phyloP scores from a whole-genome alignment of 306 rosid species.

The Spatholobus suberectus region DNA sequence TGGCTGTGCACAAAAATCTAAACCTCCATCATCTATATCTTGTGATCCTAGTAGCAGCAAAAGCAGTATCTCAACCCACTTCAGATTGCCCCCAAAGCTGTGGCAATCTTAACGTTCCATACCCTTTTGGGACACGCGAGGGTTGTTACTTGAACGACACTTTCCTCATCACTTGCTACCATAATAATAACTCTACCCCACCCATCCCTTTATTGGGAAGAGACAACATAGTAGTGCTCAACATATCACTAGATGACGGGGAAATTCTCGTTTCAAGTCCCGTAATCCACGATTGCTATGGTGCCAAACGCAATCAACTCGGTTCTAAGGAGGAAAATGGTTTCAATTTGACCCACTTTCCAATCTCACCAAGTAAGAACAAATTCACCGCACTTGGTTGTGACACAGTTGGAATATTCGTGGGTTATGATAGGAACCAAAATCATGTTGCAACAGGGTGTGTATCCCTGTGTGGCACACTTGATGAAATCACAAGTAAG shows the following conservation, averaged over 20 bases:
- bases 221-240: not conserved
- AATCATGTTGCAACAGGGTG: not conserved
- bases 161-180: slow-evolving; percentile 19
- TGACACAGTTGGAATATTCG: not conserved
- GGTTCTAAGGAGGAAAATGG: not conserved
- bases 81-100: not conserved
- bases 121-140: slow-evolving; percentile 16
- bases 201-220: not conserved
- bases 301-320: not conserved
- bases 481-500: not conserved
- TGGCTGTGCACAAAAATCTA: not conserved
- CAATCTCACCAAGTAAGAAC: slow-evolving; percentile 22
- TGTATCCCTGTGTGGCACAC: not conserved
- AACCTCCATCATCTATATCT: not conserved
- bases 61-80: not conserved
- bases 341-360: not conserved
- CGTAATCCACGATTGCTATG: not conserved
- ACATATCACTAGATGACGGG: slow-evolving; percentile 1
- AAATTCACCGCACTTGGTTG: slow-evolving; percentile 29
- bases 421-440: not conserved
- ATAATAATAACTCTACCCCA: not conserved
- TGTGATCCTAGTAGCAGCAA: not conserved
- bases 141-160: slow-evolving; percentile 12
- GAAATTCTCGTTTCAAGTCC: slow-evolving; percentile 7
- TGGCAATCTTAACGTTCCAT: not conserved